Conservation (phyloP, 2,329 filamentous ascomycete species). For the Neopestalotiopsis rosae region DNA sequence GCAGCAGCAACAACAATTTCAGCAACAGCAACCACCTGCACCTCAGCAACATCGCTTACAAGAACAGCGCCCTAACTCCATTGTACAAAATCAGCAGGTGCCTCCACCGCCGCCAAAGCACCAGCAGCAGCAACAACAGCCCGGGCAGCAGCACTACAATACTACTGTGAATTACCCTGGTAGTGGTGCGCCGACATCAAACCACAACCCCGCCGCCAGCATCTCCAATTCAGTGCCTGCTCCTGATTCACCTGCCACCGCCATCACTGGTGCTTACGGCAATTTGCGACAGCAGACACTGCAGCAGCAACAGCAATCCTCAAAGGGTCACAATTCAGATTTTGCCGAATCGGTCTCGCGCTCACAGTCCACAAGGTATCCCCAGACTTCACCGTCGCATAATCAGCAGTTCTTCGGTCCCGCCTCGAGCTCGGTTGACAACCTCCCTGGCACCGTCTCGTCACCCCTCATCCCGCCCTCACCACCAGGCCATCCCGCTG, state of each 20-base stretch:
- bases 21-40: background rate
- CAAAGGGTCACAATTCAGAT: slow-evolving; percentile 47
- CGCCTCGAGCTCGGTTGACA: slow-evolving; percentile 47
- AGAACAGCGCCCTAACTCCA: slow-evolving; percentile 27
- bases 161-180: background rate
- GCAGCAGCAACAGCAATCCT: slow-evolving; percentile 23
- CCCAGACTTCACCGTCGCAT: slow-evolving; percentile 38
- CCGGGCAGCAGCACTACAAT: background rate
- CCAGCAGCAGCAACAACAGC: slow-evolving; percentile 9
- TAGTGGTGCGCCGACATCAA: slow-evolving; percentile 20
- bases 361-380: slow-evolving; percentile 58
- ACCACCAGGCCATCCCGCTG: slow-evolving; percentile 21
- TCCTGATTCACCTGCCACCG: background rate
- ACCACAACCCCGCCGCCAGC: slow-evolving; percentile 33
- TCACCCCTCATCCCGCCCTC: slow-evolving; percentile 25
- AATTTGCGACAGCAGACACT: slow-evolving; percentile 20
- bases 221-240: slow-evolving; percentile 19
- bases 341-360: slow-evolving; percentile 54
- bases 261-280: slow-evolving; percentile 10
- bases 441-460: slow-evolving; percentile 40
- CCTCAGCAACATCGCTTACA: slow-evolving; percentile 21
- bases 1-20: slow-evolving; percentile 27
- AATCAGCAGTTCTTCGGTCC: slow-evolving; percentile 41
- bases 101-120: slow-evolving; percentile 16
- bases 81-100: slow-evolving; percentile 29